Evolutionary conservation across 371 early-diverging fungal genomes (phyloP), one percentile per base, ranked within the genome.

Genomic region (Rhizopus stolonifer): DNA sequence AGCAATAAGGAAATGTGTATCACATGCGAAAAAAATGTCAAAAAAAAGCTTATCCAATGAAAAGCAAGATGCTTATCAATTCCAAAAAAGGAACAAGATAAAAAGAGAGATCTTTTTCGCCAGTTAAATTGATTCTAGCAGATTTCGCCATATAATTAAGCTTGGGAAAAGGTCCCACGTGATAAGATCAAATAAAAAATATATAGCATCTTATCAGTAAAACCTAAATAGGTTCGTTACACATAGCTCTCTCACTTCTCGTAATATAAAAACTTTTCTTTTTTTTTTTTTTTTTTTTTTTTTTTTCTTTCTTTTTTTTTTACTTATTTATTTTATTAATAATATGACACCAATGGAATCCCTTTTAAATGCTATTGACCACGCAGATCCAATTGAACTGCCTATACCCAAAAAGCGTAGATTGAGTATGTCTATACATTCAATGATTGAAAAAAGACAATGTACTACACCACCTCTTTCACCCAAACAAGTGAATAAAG

Each of bases 281-380:
- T 47, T 46, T 44, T 53, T 52, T 50, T 22, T 55, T 43, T 31
- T 31, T n/a, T 24, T 36, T 17, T 43, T 24, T 44, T 51, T 17
- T 15, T 36, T 36, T 36, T 11, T 36, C n/a, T 2, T 36, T 36
- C 18, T 31, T 34, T 31, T 21, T 32, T 21, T 48, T n/a, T 24
- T 26, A 17, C 15, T 11, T 33, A 10, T 25, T 50, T 50, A 21
- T 23, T 11, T 50, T 25, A 50, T 38, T 23, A 23, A 38, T 38
- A 17, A 23, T 17, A 65, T 67, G 64, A 69, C 75, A 24, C 68
- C 76, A 21, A 72, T 79, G 79, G 73, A 75, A 46, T 69, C 70
- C 0, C 55, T 79, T 15, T 55, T 77, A 32, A 62, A 54, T 32
- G 77, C 70, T 13, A 69, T 77, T 51, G 69, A 77, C 34, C 50